Conservation (phyloP, 176 grass and related monocot species). For the Avena eriantha region DNA sequence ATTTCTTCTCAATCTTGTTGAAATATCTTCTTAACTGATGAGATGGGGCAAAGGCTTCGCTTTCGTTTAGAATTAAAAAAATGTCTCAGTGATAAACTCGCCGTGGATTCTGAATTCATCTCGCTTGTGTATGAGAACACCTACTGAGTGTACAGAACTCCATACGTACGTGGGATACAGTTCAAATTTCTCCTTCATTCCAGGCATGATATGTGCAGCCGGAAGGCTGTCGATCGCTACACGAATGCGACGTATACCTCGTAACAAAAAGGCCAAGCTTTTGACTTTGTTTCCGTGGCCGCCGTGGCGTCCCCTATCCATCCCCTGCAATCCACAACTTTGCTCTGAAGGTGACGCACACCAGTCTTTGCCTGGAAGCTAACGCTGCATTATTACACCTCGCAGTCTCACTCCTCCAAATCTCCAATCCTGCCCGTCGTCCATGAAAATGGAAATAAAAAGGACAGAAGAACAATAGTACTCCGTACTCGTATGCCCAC, state of each 20-base stretch:
- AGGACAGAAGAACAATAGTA: too few relatives aligned
- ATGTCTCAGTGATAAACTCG: too few relatives aligned
- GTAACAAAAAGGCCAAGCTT: neutral
- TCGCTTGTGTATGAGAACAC: too few relatives aligned
- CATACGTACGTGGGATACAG: neutral
- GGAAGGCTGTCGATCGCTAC: neutral
- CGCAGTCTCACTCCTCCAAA: neutral
- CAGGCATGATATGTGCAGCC: constrained; percentile 1
- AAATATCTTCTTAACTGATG: too few relatives aligned
- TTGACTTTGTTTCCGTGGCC: constrained; percentile 25
- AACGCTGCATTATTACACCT: constrained; percentile 23
- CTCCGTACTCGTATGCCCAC: constrained; percentile 3
- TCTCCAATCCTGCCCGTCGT: neutral
- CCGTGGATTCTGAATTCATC: too few relatives aligned
- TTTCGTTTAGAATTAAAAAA: too few relatives aligned
- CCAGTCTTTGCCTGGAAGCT: constrained; percentile 23
- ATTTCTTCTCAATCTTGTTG: too few relatives aligned
- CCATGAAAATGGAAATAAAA: neutral
- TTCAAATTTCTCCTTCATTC: neutral
- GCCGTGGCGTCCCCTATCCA: constrained; percentile 19
- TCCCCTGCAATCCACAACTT: constrained; percentile 17
- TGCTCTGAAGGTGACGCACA: constrained; percentile 16
- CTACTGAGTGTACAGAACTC: too few relatives aligned
- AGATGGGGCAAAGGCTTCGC: too few relatives aligned
- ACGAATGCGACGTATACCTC: neutral